These are phyloP conservation scores for Hydnomerulius pinastri DNA, from an alignment of 768 basidiomycete species.

Conservation along the genomic window DNA sequence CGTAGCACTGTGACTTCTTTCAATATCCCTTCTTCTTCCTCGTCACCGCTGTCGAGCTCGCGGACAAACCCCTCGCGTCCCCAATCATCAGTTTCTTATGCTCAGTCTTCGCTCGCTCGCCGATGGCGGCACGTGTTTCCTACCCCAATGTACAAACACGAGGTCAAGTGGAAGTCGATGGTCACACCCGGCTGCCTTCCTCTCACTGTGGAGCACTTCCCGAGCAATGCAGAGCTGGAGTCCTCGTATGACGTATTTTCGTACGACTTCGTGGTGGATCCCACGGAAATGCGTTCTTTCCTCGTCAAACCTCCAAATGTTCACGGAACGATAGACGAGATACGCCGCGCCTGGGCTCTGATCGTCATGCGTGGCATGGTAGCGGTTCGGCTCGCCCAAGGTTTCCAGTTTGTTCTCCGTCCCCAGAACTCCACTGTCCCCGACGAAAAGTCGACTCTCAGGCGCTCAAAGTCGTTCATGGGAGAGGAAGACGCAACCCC, in stretches of 20 bases:
- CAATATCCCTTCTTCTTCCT: conserved; percentile 47
- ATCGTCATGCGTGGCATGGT: conserved; percentile 93
- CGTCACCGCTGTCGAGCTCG: conserved; percentile 39
- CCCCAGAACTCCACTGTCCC: conserved; percentile 31
- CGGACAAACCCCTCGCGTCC: conserved; percentile 72
- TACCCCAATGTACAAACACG: conserved; percentile 69
- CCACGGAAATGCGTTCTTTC: conserved; percentile 83
- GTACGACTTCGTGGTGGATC: conserved; percentile 87
- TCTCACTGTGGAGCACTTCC: conserved; percentile 88
- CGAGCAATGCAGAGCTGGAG: conserved; percentile 72
- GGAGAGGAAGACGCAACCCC: conserved; percentile 54
- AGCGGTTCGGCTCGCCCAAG: conserved; percentile 87
- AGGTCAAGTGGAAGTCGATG: conserved; percentile 91
- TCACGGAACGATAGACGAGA: conserved; percentile 52
- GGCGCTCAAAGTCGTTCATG: conserved; percentile 59
- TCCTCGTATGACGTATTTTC: conserved; percentile 78
- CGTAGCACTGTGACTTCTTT: conserved; percentile 47
- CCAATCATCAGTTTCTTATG: conserved; percentile 54
- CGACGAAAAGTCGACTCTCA: conserved; percentile 38
- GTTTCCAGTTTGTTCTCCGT: conserved; percentile 88
- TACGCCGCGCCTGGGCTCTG: conserved; percentile 71
- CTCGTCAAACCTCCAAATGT: conserved; percentile 67
- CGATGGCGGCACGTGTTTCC: conserved; percentile 91
- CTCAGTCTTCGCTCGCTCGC: conserved; percentile 74
- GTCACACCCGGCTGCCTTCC: conserved; percentile 87